Conservation (phyloP, 1,284 basidiomycete genomes). For the Trametes hirsuta region DNA sequence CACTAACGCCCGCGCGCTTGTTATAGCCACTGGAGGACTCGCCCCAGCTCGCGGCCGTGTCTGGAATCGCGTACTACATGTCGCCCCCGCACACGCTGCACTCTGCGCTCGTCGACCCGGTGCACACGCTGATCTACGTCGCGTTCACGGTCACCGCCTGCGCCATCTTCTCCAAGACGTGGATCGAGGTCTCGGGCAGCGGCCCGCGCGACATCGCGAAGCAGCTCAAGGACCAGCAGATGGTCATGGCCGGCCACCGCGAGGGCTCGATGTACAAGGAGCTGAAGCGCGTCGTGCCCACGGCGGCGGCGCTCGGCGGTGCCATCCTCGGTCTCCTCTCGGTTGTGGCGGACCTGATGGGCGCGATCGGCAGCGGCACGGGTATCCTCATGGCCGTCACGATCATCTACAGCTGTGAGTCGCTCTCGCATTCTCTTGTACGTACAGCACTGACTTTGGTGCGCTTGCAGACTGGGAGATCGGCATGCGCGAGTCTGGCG, state of each 20-base stretch:
- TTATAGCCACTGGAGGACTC: conserved; percentile 87
- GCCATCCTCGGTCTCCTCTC: conserved; percentile 93
- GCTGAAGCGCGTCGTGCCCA: conserved; percentile 96
- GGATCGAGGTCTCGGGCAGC: conserved; percentile 98
- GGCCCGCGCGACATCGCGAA: conserved; percentile 97
- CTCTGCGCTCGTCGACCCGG: conserved; percentile 87
- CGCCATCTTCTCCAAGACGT: conserved; percentile 98
- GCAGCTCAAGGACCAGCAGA: conserved; percentile 98
- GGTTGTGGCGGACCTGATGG: conserved; percentile 96
- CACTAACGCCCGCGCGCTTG: conserved; percentile 2
- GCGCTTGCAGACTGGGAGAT: conserved; percentile 69
- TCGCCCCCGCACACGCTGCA: conserved; percentile 93
- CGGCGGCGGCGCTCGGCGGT: conserved; percentile 96
- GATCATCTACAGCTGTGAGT: conserved; percentile 92
- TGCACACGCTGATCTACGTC: conserved; percentile 93
- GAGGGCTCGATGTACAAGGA: conserved; percentile 99
- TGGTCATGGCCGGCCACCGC: conserved; percentile 98
- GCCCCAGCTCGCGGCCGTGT: conserved; percentile 87
- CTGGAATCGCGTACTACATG: conserved; percentile 98
- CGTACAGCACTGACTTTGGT: background rate
- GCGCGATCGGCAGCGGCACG: conserved; percentile 95
- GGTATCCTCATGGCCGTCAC: conserved; percentile 98
- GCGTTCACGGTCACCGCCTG: conserved; percentile 93
- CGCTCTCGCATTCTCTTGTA: background rate
- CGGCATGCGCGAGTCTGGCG: conserved; percentile 76